phyloP scores from a whole-genome alignment of 2,329 filamentous ascomycete species.

The Dactylellina sp. region DNA sequence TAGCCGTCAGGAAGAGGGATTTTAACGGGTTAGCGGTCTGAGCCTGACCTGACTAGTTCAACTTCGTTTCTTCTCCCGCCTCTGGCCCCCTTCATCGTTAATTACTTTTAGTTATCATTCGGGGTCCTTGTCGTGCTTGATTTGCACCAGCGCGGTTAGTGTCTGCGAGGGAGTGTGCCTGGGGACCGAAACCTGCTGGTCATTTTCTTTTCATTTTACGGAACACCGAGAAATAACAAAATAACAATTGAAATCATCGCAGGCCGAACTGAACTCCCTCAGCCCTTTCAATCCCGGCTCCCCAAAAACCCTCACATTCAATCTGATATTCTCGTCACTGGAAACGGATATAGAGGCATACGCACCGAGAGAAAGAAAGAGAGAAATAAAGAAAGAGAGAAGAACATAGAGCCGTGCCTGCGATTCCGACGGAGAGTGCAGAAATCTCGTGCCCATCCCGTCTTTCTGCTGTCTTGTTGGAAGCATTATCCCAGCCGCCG shows the following conservation, averaged over 20 bases:
- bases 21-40: slow-evolving; percentile 36
- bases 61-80: slow-evolving; percentile 45
- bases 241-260: slow-evolving; percentile 24
- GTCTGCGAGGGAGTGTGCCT: neutral
- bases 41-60: slow-evolving; percentile 42
- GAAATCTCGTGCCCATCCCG: no score
- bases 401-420: no score
- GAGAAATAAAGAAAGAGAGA: no score
- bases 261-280: slow-evolving; percentile 10
- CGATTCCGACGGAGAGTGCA: no score
- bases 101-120: slow-evolving; percentile 18
- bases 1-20: slow-evolving; percentile 43
- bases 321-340: neutral
- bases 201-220: neutral
- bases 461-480: neutral
- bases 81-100: slow-evolving; percentile 45
- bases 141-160: slow-evolving; percentile 20
- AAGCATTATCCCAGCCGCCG: slow-evolving; percentile 31
- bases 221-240: slow-evolving; percentile 8
- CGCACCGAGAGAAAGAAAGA: no score
- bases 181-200: neutral
- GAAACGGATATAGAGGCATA: no score
- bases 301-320: slow-evolving; percentile 6
- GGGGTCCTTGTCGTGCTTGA: slow-evolving; percentile 12
- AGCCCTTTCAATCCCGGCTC: no score